Evolutionary conservation across 2,329 filamentous ascomycete genomes (phyloP).

Genomic region (Talaromyces verruculosus): DNA sequence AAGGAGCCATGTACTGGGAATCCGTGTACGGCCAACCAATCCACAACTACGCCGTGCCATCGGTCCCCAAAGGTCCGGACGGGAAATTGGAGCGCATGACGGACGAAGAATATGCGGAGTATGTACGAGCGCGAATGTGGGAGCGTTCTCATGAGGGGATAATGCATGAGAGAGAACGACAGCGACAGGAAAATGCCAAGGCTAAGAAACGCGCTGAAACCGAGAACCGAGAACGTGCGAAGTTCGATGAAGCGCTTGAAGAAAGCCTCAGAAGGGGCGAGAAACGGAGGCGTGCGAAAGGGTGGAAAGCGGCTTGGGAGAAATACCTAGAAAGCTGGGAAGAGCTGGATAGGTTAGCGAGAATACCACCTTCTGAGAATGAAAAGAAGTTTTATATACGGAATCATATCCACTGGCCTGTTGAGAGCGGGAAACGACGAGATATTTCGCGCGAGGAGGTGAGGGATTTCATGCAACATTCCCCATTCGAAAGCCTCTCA

Average conservation of each 20-base stretch:
- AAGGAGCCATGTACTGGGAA: constrained; percentile 94
- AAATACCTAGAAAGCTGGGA: constrained; percentile 67
- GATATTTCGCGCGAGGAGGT: constrained; percentile 63
- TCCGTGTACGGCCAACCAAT: constrained; percentile 95
- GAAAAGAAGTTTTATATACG: constrained; percentile 31
- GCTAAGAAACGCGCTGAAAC: constrained; percentile 45
- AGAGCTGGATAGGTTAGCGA: constrained; percentile 37
- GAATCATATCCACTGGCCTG: constrained; percentile 69
- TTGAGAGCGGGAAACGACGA: constrained; percentile 58
- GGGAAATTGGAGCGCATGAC: constrained; percentile 77
- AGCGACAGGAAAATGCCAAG: constrained; percentile 54
- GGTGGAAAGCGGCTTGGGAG: constrained; percentile 62
- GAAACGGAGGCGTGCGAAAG: constrained; percentile 51
- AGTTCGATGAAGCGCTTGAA: constrained; percentile 65
- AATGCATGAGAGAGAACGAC: constrained; percentile 69
- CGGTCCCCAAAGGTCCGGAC: constrained; percentile 47
- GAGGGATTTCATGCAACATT: constrained; percentile 66
- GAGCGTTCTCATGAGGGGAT: constrained; percentile 87
- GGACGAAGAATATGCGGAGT: constrained; percentile 86
- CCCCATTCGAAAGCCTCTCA: constrained; percentile 45
- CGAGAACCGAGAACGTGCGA: constrained; percentile 32
- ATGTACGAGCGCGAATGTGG: constrained; percentile 90
- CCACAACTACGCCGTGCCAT: constrained; percentile 68
- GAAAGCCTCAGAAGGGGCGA: constrained; percentile 66
- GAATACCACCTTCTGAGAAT: constrained; percentile 17